These are phyloP conservation scores for Claviceps africana DNA, from an alignment of 2,329 filamentous ascomycete genomes.

Conservation along the genomic window DNA sequence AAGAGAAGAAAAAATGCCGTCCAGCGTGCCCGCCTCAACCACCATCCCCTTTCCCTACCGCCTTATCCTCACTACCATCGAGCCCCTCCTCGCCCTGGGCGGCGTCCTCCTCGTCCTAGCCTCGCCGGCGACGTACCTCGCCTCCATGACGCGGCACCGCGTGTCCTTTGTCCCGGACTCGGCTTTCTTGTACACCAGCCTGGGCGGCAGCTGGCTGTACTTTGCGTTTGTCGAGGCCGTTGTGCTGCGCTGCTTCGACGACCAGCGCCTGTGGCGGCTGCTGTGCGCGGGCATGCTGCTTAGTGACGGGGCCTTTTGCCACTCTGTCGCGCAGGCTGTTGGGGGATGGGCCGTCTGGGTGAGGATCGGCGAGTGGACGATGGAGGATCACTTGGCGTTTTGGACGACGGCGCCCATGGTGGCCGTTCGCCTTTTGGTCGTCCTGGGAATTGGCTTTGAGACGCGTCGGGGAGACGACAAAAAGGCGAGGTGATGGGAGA, in stretches of 20 bases:
- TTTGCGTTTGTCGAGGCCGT: conserved; percentile 25
- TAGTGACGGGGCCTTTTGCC: conserved; percentile 18
- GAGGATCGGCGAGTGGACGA: conserved; percentile 14
- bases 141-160: conserved; percentile 15
- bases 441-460: conserved; percentile 15
- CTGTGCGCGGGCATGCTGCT: conserved; percentile 22
- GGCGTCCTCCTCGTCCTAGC: conserved; percentile 18
- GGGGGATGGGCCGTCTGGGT: conserved; percentile 19
- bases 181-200: conserved; percentile 11
- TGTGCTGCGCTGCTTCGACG: conserved; percentile 19
- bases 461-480: no score
- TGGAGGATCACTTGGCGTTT: conserved; percentile 16
- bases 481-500: no score
- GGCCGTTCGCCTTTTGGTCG: conserved; percentile 15
- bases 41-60: conserved; percentile 19
- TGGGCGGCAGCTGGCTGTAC: conserved; percentile 13
- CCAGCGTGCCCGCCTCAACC: conserved; percentile 7
- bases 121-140: conserved; percentile 15
- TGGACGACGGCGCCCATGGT: conserved; percentile 15
- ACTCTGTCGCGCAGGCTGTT: conserved; percentile 19
- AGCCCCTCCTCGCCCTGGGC: conserved; percentile 20
- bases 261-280: conserved; percentile 20
- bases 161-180: conserved; percentile 9
- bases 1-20: no score
- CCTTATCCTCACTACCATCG: conserved; percentile 19